Evolutionary conservation across 106 monocot species (phyloP), one percentile per base, ranked within the genome.

Genomic region (Triglochin maritima): DNA sequence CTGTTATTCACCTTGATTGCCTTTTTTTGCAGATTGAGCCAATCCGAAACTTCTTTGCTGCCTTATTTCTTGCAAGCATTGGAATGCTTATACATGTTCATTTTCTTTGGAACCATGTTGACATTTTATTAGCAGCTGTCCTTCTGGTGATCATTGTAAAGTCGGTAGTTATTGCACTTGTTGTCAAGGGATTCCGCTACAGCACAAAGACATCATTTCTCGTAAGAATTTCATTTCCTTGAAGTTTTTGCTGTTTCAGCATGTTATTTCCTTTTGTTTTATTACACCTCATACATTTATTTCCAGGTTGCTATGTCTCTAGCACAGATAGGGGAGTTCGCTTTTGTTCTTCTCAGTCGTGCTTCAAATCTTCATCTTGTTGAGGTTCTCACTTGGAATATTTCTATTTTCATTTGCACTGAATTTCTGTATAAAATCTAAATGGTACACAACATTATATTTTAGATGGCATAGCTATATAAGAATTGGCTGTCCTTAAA

Each of bases 311-410:
- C 87, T 57, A 96, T 96, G 90, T 96, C 95, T 61, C 75, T 96
- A 15, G 95, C 95, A 3, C 95, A 96, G 59, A 90, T 96, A 49
- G 95, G 95, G 72, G 95, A 96, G 74, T 96, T 96, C 80, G 83
- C 95, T 52, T 96, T 96, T 78, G 95, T 96, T 70, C 90, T 96
- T 72, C 81, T 96, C 11, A 96, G 95, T 64, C 89, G 89, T 67
- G 94, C 96, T 78, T 96, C 96, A 66, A 96, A 91, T 72, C 71
- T 83, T 61, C 82, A 83, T 74, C 77, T 90, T 8, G 81, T 83
- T 74, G 79, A 86, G 83, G 89, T 89, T 53, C 15, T 17, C 41
- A 49, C 9, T 53, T 10, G 7, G 11, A 52, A 52, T 29, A 52
- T 52, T 14, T 59, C n/a, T 13, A 42, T 46, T 55, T 44, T 49